Percentiles rank a stretch among this genome's conserved stretches.
Evolutionary conservation across 805 yeast genomes (phyloP).

Genomic region (Candida broadrunensis): DNA sequence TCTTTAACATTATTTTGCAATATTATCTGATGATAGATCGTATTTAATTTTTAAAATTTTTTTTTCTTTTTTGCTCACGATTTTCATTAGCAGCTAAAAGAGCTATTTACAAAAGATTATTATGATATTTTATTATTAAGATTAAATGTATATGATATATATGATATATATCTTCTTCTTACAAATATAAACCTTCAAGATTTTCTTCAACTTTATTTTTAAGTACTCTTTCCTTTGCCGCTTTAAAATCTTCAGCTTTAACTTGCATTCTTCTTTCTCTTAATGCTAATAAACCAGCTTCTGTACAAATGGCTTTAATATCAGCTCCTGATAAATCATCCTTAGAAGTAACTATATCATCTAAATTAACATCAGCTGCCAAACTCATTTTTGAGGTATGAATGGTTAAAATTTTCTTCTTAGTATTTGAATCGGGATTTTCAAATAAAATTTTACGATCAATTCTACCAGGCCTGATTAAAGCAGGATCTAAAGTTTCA

Average conservation of each 20-base stretch:
- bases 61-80: no score
- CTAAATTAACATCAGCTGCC: constrained; percentile 83
- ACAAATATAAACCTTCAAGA: constrained; percentile 87
- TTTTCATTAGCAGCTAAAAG: no score
- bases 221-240: constrained; percentile 91
- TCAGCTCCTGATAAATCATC: constrained; percentile 97
- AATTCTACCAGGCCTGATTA: constrained; percentile 95
- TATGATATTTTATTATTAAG: no score
- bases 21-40: no score
- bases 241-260: constrained; percentile 87
- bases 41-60: no score
- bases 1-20: no score
- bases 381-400: constrained; percentile 93
- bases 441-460: constrained; percentile 95
- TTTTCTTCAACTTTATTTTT: constrained; percentile 96
- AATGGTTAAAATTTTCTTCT: constrained; percentile 87
- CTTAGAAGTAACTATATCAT: constrained; percentile 83
- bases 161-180: not conserved
- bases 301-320: constrained; percentile 95
- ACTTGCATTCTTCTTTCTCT: constrained; percentile 98
- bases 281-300: constrained; percentile 92
- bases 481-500: constrained; percentile 92
- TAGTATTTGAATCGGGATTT: constrained; percentile 89
- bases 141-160: no score
- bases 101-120: no score